Conservation (phyloP, 2,329 filamentous ascomycete species). For the Paramyrothecium roridum region DNA sequence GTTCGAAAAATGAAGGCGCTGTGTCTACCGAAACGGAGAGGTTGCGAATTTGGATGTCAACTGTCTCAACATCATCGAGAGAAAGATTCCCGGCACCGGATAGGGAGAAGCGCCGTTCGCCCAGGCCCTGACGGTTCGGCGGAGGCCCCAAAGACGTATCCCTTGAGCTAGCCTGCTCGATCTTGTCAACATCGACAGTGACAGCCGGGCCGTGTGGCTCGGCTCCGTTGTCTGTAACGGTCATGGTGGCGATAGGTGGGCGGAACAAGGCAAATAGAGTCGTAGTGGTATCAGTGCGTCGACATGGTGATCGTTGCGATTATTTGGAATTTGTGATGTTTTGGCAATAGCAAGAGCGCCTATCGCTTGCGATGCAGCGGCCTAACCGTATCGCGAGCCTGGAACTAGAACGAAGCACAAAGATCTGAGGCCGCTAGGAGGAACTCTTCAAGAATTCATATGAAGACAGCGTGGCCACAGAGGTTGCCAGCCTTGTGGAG, state of each 20-base stretch:
- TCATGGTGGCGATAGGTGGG: not conserved
- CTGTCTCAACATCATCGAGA: conserved; percentile 52
- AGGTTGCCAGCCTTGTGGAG: no score
- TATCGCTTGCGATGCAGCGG: no score
- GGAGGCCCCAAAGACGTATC: conserved; percentile 22
- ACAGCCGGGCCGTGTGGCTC: not conserved
- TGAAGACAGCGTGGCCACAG: no score
- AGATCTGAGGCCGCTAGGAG: no score
- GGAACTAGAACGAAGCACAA: no score
- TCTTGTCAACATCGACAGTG: conserved; percentile 23
- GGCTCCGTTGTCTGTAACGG: not conserved
- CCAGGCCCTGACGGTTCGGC: conserved; percentile 5
- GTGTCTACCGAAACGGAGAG: conserved; percentile 57
- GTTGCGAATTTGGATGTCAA: conserved; percentile 50
- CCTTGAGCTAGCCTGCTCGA: conserved; percentile 27
- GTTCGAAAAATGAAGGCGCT: conserved; percentile 50
- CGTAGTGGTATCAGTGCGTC: no score
- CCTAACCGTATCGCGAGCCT: no score
- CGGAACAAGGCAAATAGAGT: not conserved
- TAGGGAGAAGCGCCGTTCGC: conserved; percentile 20
- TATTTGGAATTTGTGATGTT: no score
- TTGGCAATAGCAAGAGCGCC: no score
- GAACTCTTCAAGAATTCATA: no score
- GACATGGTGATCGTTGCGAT: no score
- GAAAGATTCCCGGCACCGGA: conserved; percentile 34